Base-by-base conservation (phyloP, 768 basidiomycete species). In the Phylloporus sp. region DNA sequence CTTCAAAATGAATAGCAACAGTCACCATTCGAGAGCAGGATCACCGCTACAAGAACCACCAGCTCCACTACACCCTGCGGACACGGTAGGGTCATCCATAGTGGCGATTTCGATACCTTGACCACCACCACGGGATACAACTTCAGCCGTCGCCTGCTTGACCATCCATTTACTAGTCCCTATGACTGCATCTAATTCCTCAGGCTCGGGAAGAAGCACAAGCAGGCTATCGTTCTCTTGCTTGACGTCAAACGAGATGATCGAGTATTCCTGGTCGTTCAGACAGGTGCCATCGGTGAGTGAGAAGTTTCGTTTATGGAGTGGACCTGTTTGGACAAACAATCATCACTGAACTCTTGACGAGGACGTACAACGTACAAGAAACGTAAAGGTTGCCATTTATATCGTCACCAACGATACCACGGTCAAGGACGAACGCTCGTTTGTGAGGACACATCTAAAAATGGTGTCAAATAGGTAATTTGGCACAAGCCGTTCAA, bases 391-490 rank as follows among this genome's bases (percentile, higher is more conserved):
- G 70, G 11, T 76, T 72, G 11, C 82, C 84, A 5, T 76, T 67
- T 18, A 74, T 64, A 45, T 82, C 81, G 58, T 87, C 85, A 0
- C 85, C 84, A 9, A 90, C 71, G 47, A 90, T 77, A 16, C 83
- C 83, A 53, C 86, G 80, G 27, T 82, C 82, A 9, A 88, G 79
- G 9, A 88, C 83, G 58, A 87, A 85, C 0, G 86, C 85, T 4
- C 80, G 76, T 58, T 74, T 75, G 56, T 80, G 75, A 2, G 75
- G 73, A 51, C 72, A 73, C 76, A 74, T 74, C 74, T 75, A 22
- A 23, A 48, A 20, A 1, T 13, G 10, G 16, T n/a, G 27, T 44
- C 11, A 12, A 15, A n/a, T 16, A 12, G 28, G 34, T 15, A 20
- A 16, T 0, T 10, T 27, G 34, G 16, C 6, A 13, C 18, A 6